Evolutionary conservation across 2,329 filamentous ascomycete species (phyloP).

Genomic region (Hymenoscyphus repandus): DNA sequence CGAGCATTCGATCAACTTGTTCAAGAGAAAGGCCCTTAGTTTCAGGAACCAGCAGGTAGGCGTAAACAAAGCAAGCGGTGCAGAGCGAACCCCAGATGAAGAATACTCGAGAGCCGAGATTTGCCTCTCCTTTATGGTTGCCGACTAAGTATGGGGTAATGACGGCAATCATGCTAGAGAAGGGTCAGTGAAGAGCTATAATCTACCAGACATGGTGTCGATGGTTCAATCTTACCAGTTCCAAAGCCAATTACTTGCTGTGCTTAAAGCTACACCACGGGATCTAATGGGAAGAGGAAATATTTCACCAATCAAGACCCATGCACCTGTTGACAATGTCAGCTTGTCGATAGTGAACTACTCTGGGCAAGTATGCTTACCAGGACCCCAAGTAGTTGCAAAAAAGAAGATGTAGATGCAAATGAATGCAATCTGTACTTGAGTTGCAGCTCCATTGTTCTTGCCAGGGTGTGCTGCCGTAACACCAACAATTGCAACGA

Average conservation of each 20-base stretch:
- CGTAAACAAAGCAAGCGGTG: constrained; percentile 66
- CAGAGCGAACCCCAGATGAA: constrained; percentile 70
- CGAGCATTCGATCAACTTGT: constrained; percentile 73
- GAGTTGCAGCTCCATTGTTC: constrained; percentile 42
- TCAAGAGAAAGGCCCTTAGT: constrained; percentile 82
- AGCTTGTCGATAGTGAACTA: too few relatives aligned
- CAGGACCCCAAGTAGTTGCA: constrained; percentile 70
- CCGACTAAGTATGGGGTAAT: constrained; percentile 74
- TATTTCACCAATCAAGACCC: constrained; percentile 80
- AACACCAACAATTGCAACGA: constrained; percentile 61
- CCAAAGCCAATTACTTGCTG: constrained; percentile 65
- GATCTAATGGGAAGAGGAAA: constrained; percentile 83
- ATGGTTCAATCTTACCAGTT: constrained; percentile 42
- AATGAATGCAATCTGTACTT: constrained; percentile 78
- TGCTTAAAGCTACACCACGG: constrained; percentile 69
- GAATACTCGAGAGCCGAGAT: constrained; percentile 69
- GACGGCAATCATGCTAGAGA: constrained; percentile 61
- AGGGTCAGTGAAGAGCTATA: too few relatives aligned
- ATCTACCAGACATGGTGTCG: neutral
- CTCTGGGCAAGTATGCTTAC: neutral
- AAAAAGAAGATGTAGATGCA: constrained; percentile 79
- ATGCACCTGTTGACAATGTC: constrained; percentile 52
- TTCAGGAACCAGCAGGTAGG: constrained; percentile 74
- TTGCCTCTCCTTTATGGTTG: constrained; percentile 52
- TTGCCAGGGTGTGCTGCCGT: constrained; percentile 42